Evolutionary conservation across 73 alveolate species (phyloP).

Genomic region (Blepharisma stoltei): DNA sequence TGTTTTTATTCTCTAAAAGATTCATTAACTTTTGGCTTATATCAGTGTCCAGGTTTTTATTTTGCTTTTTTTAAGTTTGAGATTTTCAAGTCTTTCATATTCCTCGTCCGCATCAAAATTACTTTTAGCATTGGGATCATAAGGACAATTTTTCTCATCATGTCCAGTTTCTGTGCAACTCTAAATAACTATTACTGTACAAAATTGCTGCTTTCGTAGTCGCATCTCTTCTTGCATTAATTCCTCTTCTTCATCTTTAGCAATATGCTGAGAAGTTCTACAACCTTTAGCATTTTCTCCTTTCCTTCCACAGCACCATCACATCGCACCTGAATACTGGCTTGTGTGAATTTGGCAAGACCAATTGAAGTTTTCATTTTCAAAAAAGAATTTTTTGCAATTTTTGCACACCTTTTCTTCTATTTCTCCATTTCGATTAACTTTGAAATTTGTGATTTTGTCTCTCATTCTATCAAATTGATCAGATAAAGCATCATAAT

Average conservation of each 20-base stretch:
- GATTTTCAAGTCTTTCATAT: background rate
- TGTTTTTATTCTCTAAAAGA: too few relatives aligned
- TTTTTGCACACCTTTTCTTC: conserved; percentile 51
- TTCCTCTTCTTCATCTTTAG: conserved; percentile 70
- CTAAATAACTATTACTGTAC: conserved; percentile 15
- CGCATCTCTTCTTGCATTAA: conserved; percentile 33
- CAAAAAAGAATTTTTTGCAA: conserved; percentile 58
- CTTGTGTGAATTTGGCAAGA: conserved; percentile 56
- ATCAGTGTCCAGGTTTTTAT: too few relatives aligned
- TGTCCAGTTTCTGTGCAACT: conserved; percentile 1
- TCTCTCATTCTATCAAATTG: conserved; percentile 55
- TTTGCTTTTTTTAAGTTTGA: background rate
- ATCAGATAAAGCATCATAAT: conserved; percentile 29
- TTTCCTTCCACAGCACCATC: conserved; percentile 80
- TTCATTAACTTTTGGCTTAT: too few relatives aligned
- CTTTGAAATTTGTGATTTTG: conserved; percentile 43
- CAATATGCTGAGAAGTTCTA: conserved; percentile 57
- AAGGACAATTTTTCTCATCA: background rate
- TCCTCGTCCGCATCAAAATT: background rate
- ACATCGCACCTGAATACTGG: conserved; percentile 56
- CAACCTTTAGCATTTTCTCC: conserved; percentile 64
- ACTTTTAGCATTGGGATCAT: conserved; percentile 26
- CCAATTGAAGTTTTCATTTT: conserved; percentile 69
- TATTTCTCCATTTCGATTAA: conserved; percentile 34
- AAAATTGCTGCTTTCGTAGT: conserved; percentile 4